These are phyloP conservation scores for Rostrohypoxylon terebratum DNA, from an alignment of 495 filamentous ascomycete genomes.

Conservation along the genomic window DNA sequence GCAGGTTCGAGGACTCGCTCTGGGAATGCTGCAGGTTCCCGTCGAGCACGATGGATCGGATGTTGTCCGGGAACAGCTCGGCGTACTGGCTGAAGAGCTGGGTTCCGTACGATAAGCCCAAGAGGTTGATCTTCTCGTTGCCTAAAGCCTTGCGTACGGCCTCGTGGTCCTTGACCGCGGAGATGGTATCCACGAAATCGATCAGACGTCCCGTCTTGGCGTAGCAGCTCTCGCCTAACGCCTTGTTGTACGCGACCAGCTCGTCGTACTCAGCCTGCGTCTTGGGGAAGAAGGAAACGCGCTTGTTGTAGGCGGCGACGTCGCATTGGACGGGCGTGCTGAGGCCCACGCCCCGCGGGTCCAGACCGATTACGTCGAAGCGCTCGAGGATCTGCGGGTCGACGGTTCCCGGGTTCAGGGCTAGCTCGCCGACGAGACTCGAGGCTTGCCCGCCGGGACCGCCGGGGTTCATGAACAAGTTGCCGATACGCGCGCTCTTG, in stretches of 20 bases:
- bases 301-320: constrained; percentile 49
- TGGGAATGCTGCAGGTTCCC: constrained; percentile 53
- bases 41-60: constrained; percentile 49
- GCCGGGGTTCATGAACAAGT: constrained; percentile 55
- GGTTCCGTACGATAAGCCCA: constrained; percentile 68
- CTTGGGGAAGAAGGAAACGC: constrained; percentile 48
- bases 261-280: constrained; percentile 48
- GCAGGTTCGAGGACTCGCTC: constrained; percentile 45
- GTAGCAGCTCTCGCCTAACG: constrained; percentile 53
- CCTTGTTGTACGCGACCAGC: constrained; percentile 50
- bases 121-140: constrained; percentile 46
- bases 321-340: constrained; percentile 58
- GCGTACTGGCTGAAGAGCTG: constrained; percentile 61
- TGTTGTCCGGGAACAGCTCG: constrained; percentile 49
- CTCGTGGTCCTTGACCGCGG: constrained; percentile 57
- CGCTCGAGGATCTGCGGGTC: constrained; percentile 43
- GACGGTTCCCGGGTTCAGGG: constrained; percentile 1
- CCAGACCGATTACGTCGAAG: constrained; percentile 51
- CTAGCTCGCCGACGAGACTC: constrained; percentile 26
- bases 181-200: constrained; percentile 57
- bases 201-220: constrained; percentile 51
- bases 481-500: constrained; percentile 48
- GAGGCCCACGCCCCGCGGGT: constrained; percentile 51
- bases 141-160: constrained; percentile 56
- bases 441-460: constrained; percentile 51